Evolutionary conservation across 202 grass and related monocot genomes (phyloP).

Genomic region (Setaria viridis): DNA sequence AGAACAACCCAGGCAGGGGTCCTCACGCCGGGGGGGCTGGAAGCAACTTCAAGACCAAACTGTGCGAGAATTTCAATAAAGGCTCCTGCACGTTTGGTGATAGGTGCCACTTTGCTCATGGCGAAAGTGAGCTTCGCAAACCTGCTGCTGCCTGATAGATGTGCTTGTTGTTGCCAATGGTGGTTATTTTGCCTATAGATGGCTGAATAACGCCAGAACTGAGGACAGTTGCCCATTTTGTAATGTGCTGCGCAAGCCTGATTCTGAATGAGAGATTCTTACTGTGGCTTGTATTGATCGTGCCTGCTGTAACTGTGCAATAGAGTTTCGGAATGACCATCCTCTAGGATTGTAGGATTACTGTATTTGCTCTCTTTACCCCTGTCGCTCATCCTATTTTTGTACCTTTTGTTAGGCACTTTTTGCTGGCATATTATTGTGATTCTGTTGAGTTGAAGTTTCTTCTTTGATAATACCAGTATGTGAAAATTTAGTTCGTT

Average conservation of each 20-base stretch:
- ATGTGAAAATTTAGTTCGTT: neutral
- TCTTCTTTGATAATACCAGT: neutral
- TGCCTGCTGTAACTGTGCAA: constrained; percentile 43
- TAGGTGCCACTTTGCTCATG: constrained; percentile 89
- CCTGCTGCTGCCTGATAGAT: constrained; percentile 47
- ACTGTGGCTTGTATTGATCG: constrained; percentile 17
- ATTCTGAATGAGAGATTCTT: constrained; percentile 22
- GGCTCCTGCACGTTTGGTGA: constrained; percentile 90
- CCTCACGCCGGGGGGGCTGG: constrained; percentile 49
- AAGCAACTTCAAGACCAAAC: constrained; percentile 84
- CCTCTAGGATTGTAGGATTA: constrained; percentile 42
- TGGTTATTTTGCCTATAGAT: constrained; percentile 27
- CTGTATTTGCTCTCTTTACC: neutral
- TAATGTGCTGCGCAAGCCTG: constrained; percentile 47
- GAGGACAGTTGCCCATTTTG: constrained; percentile 28
- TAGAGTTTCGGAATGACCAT: constrained; percentile 8
- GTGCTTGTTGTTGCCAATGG: neutral
- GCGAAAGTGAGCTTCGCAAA: constrained; percentile 72
- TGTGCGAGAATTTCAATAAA: constrained; percentile 91
- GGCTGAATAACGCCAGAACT: constrained; percentile 28
- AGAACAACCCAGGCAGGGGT: constrained; percentile 51
- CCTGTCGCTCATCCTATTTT: neutral
- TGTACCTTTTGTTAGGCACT: constrained; percentile 32
- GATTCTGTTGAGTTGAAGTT: constrained; percentile 6
- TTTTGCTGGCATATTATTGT: neutral